A percentile compares a stretch with the other conserved stretches of the same genome.
Conservation (phyloP, 2,329 filamentous ascomycete genomes). For the Stemphylium beticola region DNA sequence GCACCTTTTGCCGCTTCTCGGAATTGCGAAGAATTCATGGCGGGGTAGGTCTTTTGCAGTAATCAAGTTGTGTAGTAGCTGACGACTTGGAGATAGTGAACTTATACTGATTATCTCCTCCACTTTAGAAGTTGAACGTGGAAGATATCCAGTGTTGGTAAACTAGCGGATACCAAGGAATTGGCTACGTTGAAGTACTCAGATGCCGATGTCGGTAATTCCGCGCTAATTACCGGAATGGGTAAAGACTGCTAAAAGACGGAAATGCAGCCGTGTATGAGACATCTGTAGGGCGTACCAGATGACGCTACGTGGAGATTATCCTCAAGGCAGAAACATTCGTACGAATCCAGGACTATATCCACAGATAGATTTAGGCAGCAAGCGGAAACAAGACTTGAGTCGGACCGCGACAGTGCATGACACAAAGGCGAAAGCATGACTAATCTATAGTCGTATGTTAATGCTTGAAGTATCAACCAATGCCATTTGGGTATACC, state of each 20-base stretch:
- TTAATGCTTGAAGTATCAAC: not conserved
- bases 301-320: not conserved
- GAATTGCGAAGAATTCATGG: constrained; percentile 79
- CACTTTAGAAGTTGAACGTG: not conserved
- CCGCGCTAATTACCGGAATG: constrained; percentile 18
- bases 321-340: not conserved
- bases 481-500: constrained; percentile 15
- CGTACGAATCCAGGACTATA: not conserved
- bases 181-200: not conserved
- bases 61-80: not conserved
- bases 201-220: constrained; percentile 17
- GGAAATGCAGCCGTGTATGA: not conserved
- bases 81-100: not conserved
- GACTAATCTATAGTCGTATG: not conserved
- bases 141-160: not conserved
- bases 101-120: not conserved
- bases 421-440: not conserved
- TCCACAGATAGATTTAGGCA: no score
- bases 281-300: constrained; percentile 5
- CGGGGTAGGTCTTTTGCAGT: not conserved
- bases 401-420: not conserved
- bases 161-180: not conserved
- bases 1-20: constrained; percentile 75
- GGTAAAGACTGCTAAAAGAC: not conserved
- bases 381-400: no score